Evolutionary conservation across 768 basidiomycete genomes (phyloP).

Genomic region (Calvatia gigantea): DNA sequence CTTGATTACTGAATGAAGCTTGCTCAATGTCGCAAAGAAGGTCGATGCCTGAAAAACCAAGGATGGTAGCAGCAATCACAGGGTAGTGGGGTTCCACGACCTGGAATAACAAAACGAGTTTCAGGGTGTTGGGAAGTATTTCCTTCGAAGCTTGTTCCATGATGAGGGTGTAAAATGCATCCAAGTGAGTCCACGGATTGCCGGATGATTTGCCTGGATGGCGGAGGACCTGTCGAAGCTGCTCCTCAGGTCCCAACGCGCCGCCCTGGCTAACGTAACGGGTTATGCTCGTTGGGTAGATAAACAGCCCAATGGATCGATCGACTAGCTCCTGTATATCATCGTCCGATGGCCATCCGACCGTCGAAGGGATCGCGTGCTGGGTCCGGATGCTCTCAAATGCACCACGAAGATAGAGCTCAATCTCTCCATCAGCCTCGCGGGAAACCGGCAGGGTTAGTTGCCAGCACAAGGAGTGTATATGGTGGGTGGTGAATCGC

Average conservation of each 20-base stretch:
- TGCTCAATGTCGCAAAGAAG: background rate
- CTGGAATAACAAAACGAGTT: background rate
- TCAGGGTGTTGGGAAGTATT: background rate
- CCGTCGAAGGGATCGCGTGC: background rate
- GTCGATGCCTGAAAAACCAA: background rate
- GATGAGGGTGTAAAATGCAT: no score
- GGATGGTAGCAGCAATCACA: background rate
- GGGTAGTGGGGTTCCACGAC: no score
- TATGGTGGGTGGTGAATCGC: slow-evolving; percentile 10
- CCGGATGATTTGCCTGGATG: no score
- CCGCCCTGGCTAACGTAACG: background rate
- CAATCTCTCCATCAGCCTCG: slow-evolving; percentile 4
- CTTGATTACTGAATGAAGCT: background rate
- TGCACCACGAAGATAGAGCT: background rate
- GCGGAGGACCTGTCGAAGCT: no score
- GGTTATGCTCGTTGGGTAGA: no score
- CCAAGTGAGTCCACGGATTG: no score
- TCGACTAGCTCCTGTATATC: no score
- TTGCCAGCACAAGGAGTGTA: no score
- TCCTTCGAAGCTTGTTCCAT: background rate
- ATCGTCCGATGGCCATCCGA: background rate
- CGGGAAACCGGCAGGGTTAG: background rate
- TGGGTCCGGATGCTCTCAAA: background rate
- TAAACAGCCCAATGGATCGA: no score
- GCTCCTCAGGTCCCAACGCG: background rate